These are phyloP conservation scores for Bacidia rubella DNA, from an alignment of 495 filamentous ascomycete genomes.

Conservation along the genomic window DNA sequence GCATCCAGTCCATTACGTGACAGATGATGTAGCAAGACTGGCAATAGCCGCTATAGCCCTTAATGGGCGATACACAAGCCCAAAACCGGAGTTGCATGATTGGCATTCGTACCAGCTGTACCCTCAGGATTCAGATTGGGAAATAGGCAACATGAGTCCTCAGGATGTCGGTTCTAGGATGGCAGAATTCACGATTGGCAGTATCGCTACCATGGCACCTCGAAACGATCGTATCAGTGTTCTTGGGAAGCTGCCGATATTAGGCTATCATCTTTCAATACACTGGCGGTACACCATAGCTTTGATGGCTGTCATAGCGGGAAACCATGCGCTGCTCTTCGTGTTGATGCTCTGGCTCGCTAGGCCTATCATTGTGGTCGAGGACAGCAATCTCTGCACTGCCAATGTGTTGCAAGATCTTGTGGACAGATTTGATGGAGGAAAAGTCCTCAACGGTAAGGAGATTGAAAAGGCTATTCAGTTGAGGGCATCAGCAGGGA, in stretches of 20 bases:
- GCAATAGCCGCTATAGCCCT: slow-evolving; percentile 18
- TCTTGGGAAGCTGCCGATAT: slow-evolving; percentile 6
- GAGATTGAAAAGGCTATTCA: slow-evolving; percentile 1
- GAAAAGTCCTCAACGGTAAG: not conserved
- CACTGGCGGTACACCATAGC: slow-evolving; percentile 13
- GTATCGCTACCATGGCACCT: slow-evolving; percentile 11
- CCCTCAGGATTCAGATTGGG: slow-evolving; percentile 15
- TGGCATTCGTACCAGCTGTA: slow-evolving; percentile 17
- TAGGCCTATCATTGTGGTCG: slow-evolving; percentile 12
- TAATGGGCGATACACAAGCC: slow-evolving; percentile 7
- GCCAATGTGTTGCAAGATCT: slow-evolving; percentile 11
- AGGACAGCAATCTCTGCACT: slow-evolving; percentile 10
- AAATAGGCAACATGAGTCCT: slow-evolving; percentile 4
- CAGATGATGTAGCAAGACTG: slow-evolving; percentile 11
- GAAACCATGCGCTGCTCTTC: slow-evolving; percentile 11
- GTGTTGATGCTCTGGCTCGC: slow-evolving; percentile 10
- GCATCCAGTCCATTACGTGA: slow-evolving; percentile 2
- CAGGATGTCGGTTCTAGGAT: slow-evolving; percentile 12
- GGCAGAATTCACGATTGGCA: slow-evolving; percentile 17
- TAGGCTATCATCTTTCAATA: slow-evolving; percentile 11
- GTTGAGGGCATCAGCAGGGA: not conserved
- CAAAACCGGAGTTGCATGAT: not conserved
- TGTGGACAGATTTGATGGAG: slow-evolving; percentile 3
- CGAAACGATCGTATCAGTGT: slow-evolving; percentile 3
- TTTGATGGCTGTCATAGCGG: slow-evolving; percentile 7